phyloP scores from a whole-genome alignment of 2,329 filamentous ascomycete genomes.

The Verticillium albo-atrum region DNA sequence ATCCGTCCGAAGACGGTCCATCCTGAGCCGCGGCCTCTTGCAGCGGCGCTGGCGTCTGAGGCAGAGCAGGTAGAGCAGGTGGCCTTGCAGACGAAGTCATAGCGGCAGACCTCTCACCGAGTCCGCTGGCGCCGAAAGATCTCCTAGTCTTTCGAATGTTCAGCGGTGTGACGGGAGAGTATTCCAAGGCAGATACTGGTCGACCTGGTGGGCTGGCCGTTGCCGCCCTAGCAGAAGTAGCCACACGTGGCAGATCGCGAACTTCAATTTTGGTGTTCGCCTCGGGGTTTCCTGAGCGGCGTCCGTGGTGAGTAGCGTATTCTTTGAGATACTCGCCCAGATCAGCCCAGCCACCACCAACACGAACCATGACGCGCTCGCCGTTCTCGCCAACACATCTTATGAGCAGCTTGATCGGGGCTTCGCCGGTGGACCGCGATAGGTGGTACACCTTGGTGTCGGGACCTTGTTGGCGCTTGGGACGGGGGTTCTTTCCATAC shows the following conservation, averaged over 20 bases:
- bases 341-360: conserved; percentile 97
- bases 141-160: conserved; percentile 50
- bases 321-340: conserved; percentile 91
- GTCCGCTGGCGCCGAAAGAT: conserved; percentile 32
- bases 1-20: conserved; percentile 36
- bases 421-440: conserved; percentile 74
- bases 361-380: conserved; percentile 95
- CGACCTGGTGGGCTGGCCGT: conserved; percentile 29
- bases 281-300: conserved; percentile 47
- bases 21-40: conserved; percentile 27
- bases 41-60: conserved; percentile 39
- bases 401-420: conserved; percentile 92
- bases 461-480: conserved; percentile 49
- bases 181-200: conserved; percentile 29
- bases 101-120: conserved; percentile 7
- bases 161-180: conserved; percentile 43
- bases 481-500: conserved; percentile 40
- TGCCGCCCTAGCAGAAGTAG: conserved; percentile 13
- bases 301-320: conserved; percentile 87
- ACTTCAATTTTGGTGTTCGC: conserved; percentile 53
- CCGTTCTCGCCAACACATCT: conserved; percentile 85
- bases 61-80: conserved; percentile 21
- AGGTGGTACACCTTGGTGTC: conserved; percentile 93
- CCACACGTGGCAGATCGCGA: conserved; percentile 38
- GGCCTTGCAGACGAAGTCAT: conserved; percentile 16